Base-by-base conservation (phyloP, 768 basidiomycete genomes). In the Panaeolus papilionaceus region DNA sequence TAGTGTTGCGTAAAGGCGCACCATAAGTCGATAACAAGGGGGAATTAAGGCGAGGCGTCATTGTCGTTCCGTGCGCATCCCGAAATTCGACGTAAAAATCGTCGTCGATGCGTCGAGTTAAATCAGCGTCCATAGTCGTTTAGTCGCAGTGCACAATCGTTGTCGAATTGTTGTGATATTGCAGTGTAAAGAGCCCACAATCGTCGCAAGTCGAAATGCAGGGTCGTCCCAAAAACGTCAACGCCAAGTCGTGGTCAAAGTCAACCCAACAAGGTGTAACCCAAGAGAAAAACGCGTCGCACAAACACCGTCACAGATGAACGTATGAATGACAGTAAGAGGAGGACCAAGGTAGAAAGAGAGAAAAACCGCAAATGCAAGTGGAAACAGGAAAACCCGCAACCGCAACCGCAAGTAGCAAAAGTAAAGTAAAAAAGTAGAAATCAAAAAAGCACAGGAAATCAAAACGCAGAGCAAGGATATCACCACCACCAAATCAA, bases 41-140 rank as follows among this genome's bases (percentile, higher is more conserved):
- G 9, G 54, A 33, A 58, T 58, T 12, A 4, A 58, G 6, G 12
- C 54, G 54, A 58, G 26, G 11, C 54, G 28, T n/a, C 28, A 58
- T 58, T 9, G 10, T 58, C 54, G 54, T 58, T 18, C 26, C 54
- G 33, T 58, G 54, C 54, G 54, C 54, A 58, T 58, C 28, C 14
- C 54, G 54, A 58, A 28, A 58, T 58, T 58, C 54, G 33, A 28
- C 28, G 28, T 58, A 58, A 58, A 58, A 58, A 3, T 28, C 54
- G 14, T 58, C 54, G 33, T 58, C 54, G 16, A 58, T 58, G 10
- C 54, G 54, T 58, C 54, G 54, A 28, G 54, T 33, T 10, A 11
- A 14, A 58, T 12, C 14, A 28, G 54, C 33, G 14, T 58, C 54
- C 54, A 58, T 58, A 6, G 7, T 58, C 12, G n/a, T 33, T 33